Base-by-base conservation (phyloP, 164 flowering plant genomes). In the Berberis thunbergii region DNA sequence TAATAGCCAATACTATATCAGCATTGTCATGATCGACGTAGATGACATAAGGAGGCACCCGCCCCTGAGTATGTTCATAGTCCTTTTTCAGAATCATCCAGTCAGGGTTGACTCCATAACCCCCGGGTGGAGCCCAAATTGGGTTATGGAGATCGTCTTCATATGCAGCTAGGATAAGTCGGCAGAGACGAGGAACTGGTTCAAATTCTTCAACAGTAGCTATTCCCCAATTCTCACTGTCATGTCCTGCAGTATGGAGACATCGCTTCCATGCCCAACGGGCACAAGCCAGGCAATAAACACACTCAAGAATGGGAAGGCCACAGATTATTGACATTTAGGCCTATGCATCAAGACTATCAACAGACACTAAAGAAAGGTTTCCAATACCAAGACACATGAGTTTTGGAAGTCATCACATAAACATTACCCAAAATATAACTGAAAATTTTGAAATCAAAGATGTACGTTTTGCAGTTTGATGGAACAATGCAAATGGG, bases 151-250 rank as follows among this genome's bases (percentile, higher is more conserved):
- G 75, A 69, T 94, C 99, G 45, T 89, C 93, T 65, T 94, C 99
- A 73, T 94, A 94, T 0, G 81, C 90, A 10, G 96, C 70, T 39
- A 91, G 70, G 43, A 94, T 83, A 8, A 81, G 77, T 41, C 89
- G 84, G 67, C 99, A 94, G 4, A 89, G 75, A 26, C 83, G 91
- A 12, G 99, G 96, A 4, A 94, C 79, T 7, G 95, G 96, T 74
- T 94, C 93, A 64, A 94, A 91, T 66, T 94, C 99, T 66, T 77
- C 87, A 9, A 86, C 78, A 3, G 82, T 74, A 40, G 99, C 91
- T 64, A 82, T 57, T 4, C 96, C 96, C 99, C 99, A 94, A 43
- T 82, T 83, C 71, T 91, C 91, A 72, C 99, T 94, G 62, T 94
- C 99, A 61, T 74, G 73, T 7, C 87, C 86, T 2, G 87, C 88